Base-by-base conservation (phyloP, 2,329 filamentous ascomycete species). In the Cladosporium colombiae region DNA sequence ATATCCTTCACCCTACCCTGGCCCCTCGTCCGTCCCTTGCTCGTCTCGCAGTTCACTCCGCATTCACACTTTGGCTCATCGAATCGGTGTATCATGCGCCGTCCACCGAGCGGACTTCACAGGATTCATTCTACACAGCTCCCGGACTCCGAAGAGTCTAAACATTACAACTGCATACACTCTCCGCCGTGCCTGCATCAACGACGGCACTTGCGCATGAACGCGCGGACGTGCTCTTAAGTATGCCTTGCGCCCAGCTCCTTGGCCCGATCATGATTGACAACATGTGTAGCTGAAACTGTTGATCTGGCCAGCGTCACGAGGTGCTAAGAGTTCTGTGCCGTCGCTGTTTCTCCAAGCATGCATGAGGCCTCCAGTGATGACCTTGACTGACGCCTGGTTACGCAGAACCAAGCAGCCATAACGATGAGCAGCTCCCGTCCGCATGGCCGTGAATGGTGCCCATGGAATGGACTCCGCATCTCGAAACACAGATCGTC, bases 211-310 rank as follows among this genome's bases (percentile, higher is more conserved):
- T 60, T 61, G 18, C 16, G 37, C 58, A 33, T 49, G 58, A 61
- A 61, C 58, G 58, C 58, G 58, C 21, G 58, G 58, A 61, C 40
- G 25, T 61, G 18, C 35, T 46, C 29, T 31, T 31, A 44, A 46
- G 25, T 7, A 21, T 8, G 37, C 7, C 35, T 27, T 23, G 13
- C 33, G 53, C 55, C 46, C 46, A 59, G 63, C 44, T 53, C n/a
- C 63, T 58, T 58, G 63, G 57, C 55, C 25, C 21, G 44, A 37
- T 60, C 63, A 66, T 56, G 64, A 56, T 49, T 53, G 55, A 40
- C 31, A 40, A 21, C 23, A 29, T 62, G 14, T 50, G 44, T 49
- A 49, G 18, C 44, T 49, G 37, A 40, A 18, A 46, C 21, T 33
- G 57, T 25, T 35, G 52, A 62, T 57, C 63, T 31, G n/a, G 40